These are phyloP conservation scores for Saccharomycopsis malanga DNA, from an alignment of 805 yeast species.

Conservation along the genomic window DNA sequence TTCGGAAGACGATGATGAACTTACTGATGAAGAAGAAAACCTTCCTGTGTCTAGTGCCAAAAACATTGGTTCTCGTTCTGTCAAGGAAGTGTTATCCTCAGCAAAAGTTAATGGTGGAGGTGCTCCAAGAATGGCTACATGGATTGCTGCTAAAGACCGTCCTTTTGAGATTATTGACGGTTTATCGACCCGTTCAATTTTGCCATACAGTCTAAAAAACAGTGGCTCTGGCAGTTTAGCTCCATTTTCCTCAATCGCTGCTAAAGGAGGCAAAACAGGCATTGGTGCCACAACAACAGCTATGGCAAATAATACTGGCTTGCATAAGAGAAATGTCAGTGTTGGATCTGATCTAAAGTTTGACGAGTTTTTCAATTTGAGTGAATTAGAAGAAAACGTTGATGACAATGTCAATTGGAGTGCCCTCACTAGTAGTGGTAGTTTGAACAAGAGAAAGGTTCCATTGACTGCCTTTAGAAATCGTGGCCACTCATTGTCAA, in stretches of 20 bases:
- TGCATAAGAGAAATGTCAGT: constrained; percentile 9
- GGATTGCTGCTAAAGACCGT: constrained; percentile 70
- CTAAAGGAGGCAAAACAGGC: not conserved
- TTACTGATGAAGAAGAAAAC: constrained; percentile 88
- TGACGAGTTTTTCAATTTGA: constrained; percentile 82
- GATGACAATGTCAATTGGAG: constrained; percentile 32
- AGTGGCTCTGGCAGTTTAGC: not conserved
- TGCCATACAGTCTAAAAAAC: constrained; percentile 35
- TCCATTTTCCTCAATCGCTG: not conserved
- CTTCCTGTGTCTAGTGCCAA: constrained; percentile 64
- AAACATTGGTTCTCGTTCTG: constrained; percentile 67
- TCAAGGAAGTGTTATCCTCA: constrained; percentile 88
- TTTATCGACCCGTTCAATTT: constrained; percentile 74
- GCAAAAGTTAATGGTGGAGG: constrained; percentile 61
- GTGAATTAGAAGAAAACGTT: constrained; percentile 75
- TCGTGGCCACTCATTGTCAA: constrained; percentile 44
- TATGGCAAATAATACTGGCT: not conserved
- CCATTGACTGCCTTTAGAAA: constrained; percentile 91
- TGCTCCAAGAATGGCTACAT: constrained; percentile 89
- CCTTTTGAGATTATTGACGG: constrained; percentile 96
- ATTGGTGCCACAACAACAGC: not conserved
- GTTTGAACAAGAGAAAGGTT: constrained; percentile 42
- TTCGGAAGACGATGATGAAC: constrained; percentile 57
- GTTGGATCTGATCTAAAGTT: constrained; percentile 38
- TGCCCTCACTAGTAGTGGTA: constrained; percentile 26